Percentiles rank a stretch among this genome's conserved stretches.
These are phyloP conservation scores for Thielaviopsis populi DNA, from an alignment of 2,329 filamentous ascomycete genomes.

Conservation along the genomic window DNA sequence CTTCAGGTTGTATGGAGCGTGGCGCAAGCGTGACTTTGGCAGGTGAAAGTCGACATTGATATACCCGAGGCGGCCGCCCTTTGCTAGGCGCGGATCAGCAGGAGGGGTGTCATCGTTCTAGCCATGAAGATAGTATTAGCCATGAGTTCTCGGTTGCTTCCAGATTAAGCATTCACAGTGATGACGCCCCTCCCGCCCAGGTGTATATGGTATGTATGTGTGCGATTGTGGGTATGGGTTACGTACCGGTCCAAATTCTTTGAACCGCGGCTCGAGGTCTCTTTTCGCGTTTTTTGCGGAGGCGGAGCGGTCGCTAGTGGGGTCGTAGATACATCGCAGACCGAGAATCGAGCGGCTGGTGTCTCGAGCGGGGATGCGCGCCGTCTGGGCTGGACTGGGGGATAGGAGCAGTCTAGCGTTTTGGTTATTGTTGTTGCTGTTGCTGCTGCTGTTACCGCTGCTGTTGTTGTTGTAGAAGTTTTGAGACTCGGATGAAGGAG, in stretches of 20 bases:
- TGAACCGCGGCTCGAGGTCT: conserved; percentile 44
- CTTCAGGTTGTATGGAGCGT: conserved; percentile 63
- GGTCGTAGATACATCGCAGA: conserved; percentile 46
- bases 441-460: conserved; percentile 10
- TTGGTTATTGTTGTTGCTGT: conserved; percentile 18
- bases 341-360: conserved; percentile 38
- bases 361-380: conserved; percentile 43
- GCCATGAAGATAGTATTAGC: conserved; percentile 32
- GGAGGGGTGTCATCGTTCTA: conserved; percentile 68
- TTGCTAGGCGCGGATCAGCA: conserved; percentile 65
- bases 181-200: conserved; percentile 42
- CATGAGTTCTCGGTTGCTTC: conserved; percentile 10
- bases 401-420: conserved; percentile 20
- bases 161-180: conserved; percentile 23
- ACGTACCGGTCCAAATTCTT: conserved; percentile 54
- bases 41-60: conserved; percentile 56
- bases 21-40: conserved; percentile 55
- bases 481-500: conserved; percentile 17
- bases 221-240: conserved; percentile 30
- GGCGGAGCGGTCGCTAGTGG: conserved; percentile 34
- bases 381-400: conserved; percentile 19
- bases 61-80: conserved; percentile 49
- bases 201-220: conserved; percentile 7
- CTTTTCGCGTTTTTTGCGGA: conserved; percentile 38
- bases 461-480: conserved; percentile 22